Evolutionary conservation across 2,329 filamentous ascomycete genomes (phyloP), one percentile per base, ranked within the genome.

Genomic region (Coleophoma eucalyptorum): DNA sequence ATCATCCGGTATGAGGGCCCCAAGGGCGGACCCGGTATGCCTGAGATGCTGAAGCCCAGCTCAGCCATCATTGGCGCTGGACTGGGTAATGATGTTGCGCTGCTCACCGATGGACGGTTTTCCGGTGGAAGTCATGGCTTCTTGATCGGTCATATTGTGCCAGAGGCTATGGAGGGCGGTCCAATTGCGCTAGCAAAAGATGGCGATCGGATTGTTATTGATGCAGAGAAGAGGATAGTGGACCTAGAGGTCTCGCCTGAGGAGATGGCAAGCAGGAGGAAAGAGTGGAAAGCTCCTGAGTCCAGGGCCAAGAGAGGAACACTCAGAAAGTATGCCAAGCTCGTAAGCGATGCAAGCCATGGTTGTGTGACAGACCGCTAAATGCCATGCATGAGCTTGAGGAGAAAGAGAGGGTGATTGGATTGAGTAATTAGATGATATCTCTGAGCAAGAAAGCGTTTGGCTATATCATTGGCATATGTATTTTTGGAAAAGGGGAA

Each of bases 1-100:
- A 82, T 90, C 48, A 89, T 90, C 67, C 81, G 86, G 42, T 89
- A 89, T 66, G 84, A 86, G 61, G 86, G 86, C 2, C 86, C 86
- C 38, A 88, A 87, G 69, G 86, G 86, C 50, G 85, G 84, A 2
- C 86, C 86, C 1, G 86, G 86, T 51, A 89, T 89, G 86, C 84
- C 67, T 32, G 86, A 89, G 71, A 87, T 88, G 83, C 68, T 89
- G 60, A 89, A 89, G 67, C 84, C 86, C 45, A 82, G 77, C 45
- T 83, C 83, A 11, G 84, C 84, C 31, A 85, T 89, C 65, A 89
- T 89, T 84, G 86, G 86, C 16, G 83, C 83, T 19, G 85, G 85
- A 15, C 77, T 89, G 10, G 85, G 84, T 42, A 73, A 88, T 55
- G 26, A 26, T 26, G 81, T 86, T 21, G 86, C 86, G 3, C 73